These are phyloP conservation scores for Avena atlantica DNA, from an alignment of 176 grass and related monocot species.

Conservation along the genomic window DNA sequence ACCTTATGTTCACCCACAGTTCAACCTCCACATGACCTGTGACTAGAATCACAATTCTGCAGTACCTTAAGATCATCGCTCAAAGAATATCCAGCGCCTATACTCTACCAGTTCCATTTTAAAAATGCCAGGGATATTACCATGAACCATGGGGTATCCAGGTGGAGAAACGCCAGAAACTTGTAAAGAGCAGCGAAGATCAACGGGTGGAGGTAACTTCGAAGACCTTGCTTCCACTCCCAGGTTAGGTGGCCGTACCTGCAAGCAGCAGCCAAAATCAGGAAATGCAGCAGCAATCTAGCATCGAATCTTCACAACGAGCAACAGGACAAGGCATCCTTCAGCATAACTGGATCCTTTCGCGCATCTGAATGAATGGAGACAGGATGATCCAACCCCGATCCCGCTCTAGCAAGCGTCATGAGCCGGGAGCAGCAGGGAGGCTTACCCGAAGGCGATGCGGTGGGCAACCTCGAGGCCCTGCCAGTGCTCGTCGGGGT, in stretches of 20 bases:
- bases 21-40: not conserved
- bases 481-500: slow-evolving; percentile 97
- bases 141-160: slow-evolving; percentile 81
- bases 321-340: not conserved
- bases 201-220: slow-evolving; percentile 84
- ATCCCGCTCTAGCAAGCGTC: not conserved
- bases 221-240: slow-evolving; percentile 88
- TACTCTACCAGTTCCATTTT: not conserved
- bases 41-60: not conserved
- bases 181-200: slow-evolving; percentile 78
- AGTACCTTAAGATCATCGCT: not conserved
- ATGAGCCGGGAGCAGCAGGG: not conserved
- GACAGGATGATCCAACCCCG: not conserved
- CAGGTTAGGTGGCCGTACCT: slow-evolving; percentile 95
- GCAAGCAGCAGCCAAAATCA: not conserved
- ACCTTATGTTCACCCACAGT: not conserved
- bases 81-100: not conserved
- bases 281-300: not conserved
- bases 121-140: slow-evolving; percentile 45
- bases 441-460: slow-evolving; percentile 74
- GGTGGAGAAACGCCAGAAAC: slow-evolving; percentile 67
- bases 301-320: not conserved
- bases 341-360: not conserved
- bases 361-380: not conserved
- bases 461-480: slow-evolving; percentile 94